Evolutionary conservation across 768 basidiomycete genomes (phyloP).

Genomic region (Agrocybe praecox): DNA sequence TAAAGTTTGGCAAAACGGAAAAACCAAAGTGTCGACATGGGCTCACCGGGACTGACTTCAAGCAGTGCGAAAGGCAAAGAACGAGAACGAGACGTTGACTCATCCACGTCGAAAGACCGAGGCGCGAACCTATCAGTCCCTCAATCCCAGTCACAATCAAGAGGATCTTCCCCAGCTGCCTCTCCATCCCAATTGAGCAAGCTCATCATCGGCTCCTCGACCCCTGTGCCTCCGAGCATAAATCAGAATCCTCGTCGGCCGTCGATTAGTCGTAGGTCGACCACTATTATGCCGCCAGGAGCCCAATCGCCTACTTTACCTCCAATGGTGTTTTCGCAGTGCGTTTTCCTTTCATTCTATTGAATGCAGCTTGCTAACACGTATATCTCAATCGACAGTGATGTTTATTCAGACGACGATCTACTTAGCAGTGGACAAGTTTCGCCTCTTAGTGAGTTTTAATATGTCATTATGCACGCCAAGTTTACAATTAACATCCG

Average conservation of each 20-base stretch:
- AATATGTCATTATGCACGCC: conserved; percentile 7
- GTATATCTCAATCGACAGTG: conserved; percentile 18
- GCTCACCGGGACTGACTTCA: conserved; percentile 11
- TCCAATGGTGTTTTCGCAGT: conserved; percentile 31
- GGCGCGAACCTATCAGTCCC: neutral
- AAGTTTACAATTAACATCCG: conserved; percentile 9
- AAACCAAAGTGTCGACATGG: conserved; percentile 25
- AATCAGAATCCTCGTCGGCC: conserved; percentile 2
- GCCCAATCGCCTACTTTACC: conserved; percentile 36
- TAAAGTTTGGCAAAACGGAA: conserved; percentile 24
- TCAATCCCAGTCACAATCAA: neutral
- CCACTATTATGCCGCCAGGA: conserved; percentile 10
- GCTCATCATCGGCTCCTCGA: conserved; percentile 15
- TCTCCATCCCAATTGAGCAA: conserved; percentile 2
- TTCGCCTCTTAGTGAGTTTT: conserved; percentile 64
- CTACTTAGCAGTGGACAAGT: conserved; percentile 78
- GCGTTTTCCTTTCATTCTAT: conserved; percentile 1
- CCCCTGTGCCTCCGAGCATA: neutral
- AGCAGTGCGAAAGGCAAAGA: conserved; percentile 6
- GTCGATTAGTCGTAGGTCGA: conserved; percentile 10
- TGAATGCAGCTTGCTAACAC: neutral
- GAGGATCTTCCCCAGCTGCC: neutral
- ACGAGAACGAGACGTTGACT: neutral
- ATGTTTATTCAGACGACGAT: conserved; percentile 54
- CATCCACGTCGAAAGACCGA: neutral